Evolutionary conservation across 306 rosid genomes (phyloP), one percentile per base, ranked within the genome.

Genomic region (Cotoneaster glaucophyllus): DNA sequence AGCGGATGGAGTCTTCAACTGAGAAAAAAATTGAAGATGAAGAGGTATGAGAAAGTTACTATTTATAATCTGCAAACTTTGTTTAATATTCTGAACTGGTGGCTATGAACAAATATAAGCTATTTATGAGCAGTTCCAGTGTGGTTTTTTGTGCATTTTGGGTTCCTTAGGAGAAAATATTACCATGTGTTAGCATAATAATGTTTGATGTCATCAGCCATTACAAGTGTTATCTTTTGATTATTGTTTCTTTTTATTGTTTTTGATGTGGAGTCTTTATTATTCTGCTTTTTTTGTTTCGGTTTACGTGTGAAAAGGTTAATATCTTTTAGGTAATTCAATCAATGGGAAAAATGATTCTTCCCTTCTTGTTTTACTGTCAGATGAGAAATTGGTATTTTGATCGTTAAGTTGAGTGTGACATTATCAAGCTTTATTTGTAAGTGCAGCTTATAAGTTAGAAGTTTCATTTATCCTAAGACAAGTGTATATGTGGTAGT

Each of bases 1-100:
- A 87, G 87, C 89, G 64, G 81, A 67, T 52, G 32, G 88, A 76
- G 70, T 58, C 93, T 84, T 86, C 90, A 74, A 31, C 52, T 67
- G 89, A 79, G 83, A 82, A 77, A 68, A 87, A 83, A 79, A 74
- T 74, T 71, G 84, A 82, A 71, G 89, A 64, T 22, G 83, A 74
- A n/a, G 89, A 89, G 93, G 98, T 93, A 87, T 64, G 54, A 43
- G 78, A 41, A 48, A 70, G 28, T 52, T 67, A 29, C 69, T 50
- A 32, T 82, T 9, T 41, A 41, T 37, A 37, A 37, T 37, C 10
- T 7, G 10, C 10, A 37, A 37, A 37, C 41, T 37, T 37, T 37
- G 41, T 37, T 37, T 37, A 37, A 37, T 6, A 37, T 37, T 61
- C 19, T 61, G 65, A 61, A 9, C 14, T 56, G 15, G 25, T 4